Base-by-base conservation (phyloP, 2,329 filamentous ascomycete species). In the Cadophora sp. region DNA sequence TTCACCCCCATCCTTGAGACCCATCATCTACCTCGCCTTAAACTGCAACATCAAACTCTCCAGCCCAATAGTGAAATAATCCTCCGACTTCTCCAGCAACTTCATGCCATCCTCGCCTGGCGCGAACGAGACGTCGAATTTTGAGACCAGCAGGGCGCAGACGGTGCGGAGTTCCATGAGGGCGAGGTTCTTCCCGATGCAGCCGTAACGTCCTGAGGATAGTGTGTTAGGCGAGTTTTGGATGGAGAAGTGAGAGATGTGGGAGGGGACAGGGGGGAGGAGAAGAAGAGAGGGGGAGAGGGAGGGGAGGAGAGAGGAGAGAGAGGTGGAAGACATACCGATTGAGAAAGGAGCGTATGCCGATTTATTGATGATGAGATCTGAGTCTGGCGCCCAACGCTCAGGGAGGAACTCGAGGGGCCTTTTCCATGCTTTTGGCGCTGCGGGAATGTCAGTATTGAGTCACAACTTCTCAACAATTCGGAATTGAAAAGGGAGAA, bases 341-440 rank as follows among this genome's bases (percentile, higher is more conserved):
- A 70, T 53, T n/a, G 72, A 73, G 37, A 78, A 79, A 1, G 77
- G 76, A 1, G 72, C 69, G 62, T 75, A 78, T 0, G 69, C 73
- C 0, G 69, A 63, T 22, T 72, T 73, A 26, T 78, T 71, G 8
- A 61, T 53, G 11, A 74, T 67, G 16, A 74, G 19, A n/a, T 71
- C 69, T 11, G 73, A 69, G 16, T 66, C 67, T 2, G 72, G 73
- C 24, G 73, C 67, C 48, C 74, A 75, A 14, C 74, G 62, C 43
- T 74, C 71, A 1, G 73, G 74, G 1, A 74, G 62, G 40, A 72
- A 74, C 37, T 73, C 70, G 9, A 59, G 43, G 2, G 69, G 58
- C 26, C 55, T 61, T 16, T 37, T 31, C 59, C 59, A 59, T 12
- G 60, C 40, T 46, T 66, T 64, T 11, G 24, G 27, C 48, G 64